Base-by-base conservation (phyloP, 805 yeast genomes). In the Teunomyces cretensis region DNA sequence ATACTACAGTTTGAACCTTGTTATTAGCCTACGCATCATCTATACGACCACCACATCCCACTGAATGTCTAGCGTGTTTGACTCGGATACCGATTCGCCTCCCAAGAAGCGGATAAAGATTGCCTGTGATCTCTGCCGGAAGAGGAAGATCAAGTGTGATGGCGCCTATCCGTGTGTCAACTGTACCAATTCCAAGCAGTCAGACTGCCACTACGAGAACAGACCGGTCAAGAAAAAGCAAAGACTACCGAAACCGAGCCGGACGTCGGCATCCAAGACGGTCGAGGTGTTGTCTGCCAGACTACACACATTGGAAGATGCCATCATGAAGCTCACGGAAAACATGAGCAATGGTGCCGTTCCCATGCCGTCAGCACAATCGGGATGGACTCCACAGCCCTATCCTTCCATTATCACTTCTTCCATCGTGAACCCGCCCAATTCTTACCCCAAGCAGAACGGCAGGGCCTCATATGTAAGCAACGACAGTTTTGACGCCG, bases 41-140 rank as follows among this genome's bases (percentile, higher is more conserved):
- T 11, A 11, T 11, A 9, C 28, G 9, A 8, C 12, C 28, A 26
- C 5, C 9, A 5, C 5, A 9, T 36, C 26, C 28, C 30, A 46
- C 8, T 47, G 41, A 30, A 22, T 48, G 38, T 35, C 31, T 15
- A 42, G 44, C 24, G 43, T 55, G 38, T 61, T 61, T 17, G 58
- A 55, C 40, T 50, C 53, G 30, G 38, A 28, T 12, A 12, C 32
- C 6, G 46, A 39, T 12, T 13, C 38, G 8, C 39, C 31, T 3
- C 14, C 51, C 28, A 52, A 47, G 38, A 50, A 51, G 36, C 43
- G 56, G 6, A 49, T 47, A 39, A 39, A 49, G 31, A 46, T 49
- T 2, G 72, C 72, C 12, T 66, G 72, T 48, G 67, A 62, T 37
- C 52, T 53, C 5, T 66, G 72, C 45, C 56, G 72, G 1, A 49